Percentiles rank a stretch among this genome's conserved stretches.
Evolutionary conservation across 345 rosid genomes (phyloP).

Genomic region (Hibiscus trionum): DNA sequence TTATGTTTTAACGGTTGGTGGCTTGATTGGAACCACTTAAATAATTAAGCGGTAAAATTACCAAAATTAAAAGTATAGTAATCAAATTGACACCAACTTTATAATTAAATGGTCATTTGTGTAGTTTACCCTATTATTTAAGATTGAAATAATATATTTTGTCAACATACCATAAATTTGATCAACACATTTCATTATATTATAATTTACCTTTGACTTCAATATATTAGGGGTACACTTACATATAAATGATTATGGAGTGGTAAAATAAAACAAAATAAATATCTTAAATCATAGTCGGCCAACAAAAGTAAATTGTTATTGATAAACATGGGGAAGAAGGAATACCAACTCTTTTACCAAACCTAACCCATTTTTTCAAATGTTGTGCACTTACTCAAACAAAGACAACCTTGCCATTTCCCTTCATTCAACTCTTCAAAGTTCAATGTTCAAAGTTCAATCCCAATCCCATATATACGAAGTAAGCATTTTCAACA

Average conservation of each 20-base stretch:
- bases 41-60: too few species aligned
- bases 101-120: too few species aligned
- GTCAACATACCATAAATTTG: too few species aligned
- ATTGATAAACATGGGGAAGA: neutral
- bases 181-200: too few species aligned
- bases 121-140: too few species aligned
- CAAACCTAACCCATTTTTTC: slow-evolving; percentile 22
- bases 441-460: slow-evolving; percentile 1
- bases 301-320: slow-evolving; percentile 25
- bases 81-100: too few species aligned
- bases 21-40: too few species aligned
- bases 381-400: neutral
- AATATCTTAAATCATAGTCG: neutral
- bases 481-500: neutral
- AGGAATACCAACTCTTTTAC: slow-evolving; percentile 23
- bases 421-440: neutral
- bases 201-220: too few species aligned
- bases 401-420: neutral
- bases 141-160: too few species aligned
- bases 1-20: too few species aligned
- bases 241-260: neutral
- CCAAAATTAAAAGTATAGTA: too few species aligned
- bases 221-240: too few species aligned
- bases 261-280: neutral
- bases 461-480: neutral